Base-by-base conservation (phyloP, 495 filamentous ascomycete species). In the Neurospora pannonica region DNA sequence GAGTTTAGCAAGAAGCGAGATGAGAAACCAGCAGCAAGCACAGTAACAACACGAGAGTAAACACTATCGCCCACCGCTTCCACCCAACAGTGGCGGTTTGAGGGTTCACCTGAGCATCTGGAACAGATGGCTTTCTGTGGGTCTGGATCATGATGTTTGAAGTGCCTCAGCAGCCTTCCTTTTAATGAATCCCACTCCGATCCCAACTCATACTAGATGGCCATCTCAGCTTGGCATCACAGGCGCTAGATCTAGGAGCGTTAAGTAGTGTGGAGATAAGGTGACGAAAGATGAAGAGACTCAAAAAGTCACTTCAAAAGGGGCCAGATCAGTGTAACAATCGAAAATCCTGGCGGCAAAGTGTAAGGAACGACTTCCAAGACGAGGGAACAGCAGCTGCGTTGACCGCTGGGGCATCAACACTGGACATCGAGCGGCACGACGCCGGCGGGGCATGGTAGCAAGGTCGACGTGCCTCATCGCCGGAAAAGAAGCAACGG, bases 121-220 rank as follows among this genome's bases (percentile, higher is more conserved):
- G 28, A 67, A 31, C 37, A 69, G 71, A 19, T 54, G 70, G 72
- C 5, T 71, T 54, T 48, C 38, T 42, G 37, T 74, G 71, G 17
- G 75, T 42, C 34, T 74, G 71, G 24, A 70, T 19, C 60, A 72
- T 15, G 5, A 70, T 37, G 75, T 37, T 71, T 72, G 46, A 21
- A 71, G 77, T 74, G 74, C 75, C 72, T 24, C 13, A 34, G 2
- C 54, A 13, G 4, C 13, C 24, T 67, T 67, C 28, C 28, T 19
- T 36, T 34, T 67, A 1, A 34, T 15, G 5, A 67, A 19, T 67
- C 11, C 28, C 15, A 31, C 15, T 3, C 54, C 13, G 54, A 67
- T 28, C 28, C 13, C 24, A 36, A 36, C 54, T 34, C 48, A 60
- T 54, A 54, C 2, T 19, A 19, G 54, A 34, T 34, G 54, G 21